Conservation (phyloP, 2,329 filamentous ascomycete species). For the Colletotrichum filicis region DNA sequence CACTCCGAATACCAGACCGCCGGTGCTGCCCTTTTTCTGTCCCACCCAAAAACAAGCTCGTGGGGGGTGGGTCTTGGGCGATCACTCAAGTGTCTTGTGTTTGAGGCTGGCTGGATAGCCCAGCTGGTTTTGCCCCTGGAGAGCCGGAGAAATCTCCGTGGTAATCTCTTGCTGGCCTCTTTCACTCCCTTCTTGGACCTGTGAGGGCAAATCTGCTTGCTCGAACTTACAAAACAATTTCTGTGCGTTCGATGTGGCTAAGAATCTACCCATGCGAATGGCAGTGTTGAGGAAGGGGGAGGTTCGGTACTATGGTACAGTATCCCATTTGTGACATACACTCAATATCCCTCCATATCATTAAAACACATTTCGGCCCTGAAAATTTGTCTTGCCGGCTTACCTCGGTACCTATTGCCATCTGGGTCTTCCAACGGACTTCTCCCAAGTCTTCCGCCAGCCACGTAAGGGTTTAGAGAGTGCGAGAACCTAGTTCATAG, state of each 20-base stretch:
- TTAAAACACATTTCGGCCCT: background rate
- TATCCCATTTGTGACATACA: background rate
- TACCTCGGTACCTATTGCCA: background rate
- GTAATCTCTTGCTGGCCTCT: background rate
- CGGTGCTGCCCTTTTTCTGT: background rate
- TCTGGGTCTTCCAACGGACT: background rate
- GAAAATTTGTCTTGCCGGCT: background rate
- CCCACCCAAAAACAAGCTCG: background rate
- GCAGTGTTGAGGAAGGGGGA: background rate
- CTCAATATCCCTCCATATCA: background rate
- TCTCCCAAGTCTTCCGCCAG: background rate
- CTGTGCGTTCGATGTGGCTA: background rate
- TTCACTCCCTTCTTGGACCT: accelerated
- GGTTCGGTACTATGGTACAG: background rate
- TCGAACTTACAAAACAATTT: background rate
- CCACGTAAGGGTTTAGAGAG: background rate
- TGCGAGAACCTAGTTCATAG: background rate
- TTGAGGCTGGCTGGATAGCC: background rate
- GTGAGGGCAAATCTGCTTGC: background rate
- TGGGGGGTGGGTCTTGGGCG: background rate
- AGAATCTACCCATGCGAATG: background rate
- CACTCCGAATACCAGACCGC: background rate
- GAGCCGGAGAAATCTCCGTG: background rate
- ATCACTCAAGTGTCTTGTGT: background rate
- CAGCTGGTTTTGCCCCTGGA: accelerated